Evolutionary conservation across 306 rosid genomes (phyloP), one percentile per base, ranked within the genome.

Genomic region (Prunus kanzakura): DNA sequence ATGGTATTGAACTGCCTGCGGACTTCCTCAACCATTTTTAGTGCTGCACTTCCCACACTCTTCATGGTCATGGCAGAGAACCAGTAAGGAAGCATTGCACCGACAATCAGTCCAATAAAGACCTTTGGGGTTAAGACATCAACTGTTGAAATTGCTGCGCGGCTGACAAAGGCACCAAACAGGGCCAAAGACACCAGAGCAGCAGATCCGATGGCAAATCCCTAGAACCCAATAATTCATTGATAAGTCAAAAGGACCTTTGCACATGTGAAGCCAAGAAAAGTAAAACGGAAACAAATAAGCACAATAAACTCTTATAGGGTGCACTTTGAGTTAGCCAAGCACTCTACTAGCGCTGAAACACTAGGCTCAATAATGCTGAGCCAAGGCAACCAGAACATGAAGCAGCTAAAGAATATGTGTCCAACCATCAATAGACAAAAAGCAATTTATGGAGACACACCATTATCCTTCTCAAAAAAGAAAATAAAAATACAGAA

Each of bases 11-110:
- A 91, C 83, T 91, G 93, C 85, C 93, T 87, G 12, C 93, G 88
- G n/a, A 91, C 96, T 80, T 91, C 96, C 89, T 91, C 96, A 19
- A 91, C 96, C 96, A 91, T 91, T 81, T 91, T 91, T 78, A 91
- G 72, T 52, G 96, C 93, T 20, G 96, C 96, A 79, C 91, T 91
- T 74, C 96, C 93, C n/a, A 91, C 93, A 71, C 96, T 91, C 83
- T 91, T 91, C 96, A 91, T 91, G 80, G 96, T 91, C 96, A 91
- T 91, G 60, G 93, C 96, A 74, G 96, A 91, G 84, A 91, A 91
- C 96, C 93, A 91, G 87, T 91, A 91, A 12, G 96, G 96, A 85
- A 91, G 96, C 96, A 91, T 91, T 18, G 93, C 93, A 64, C 93
- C 96, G 11, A 91, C 93, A 0, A 91, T 4, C 85, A 91, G 84